Percentiles rank a stretch among this genome's conserved stretches.
phyloP scores from a whole-genome alignment of 2,329 filamentous ascomycete genomes.

The Cyphellophora attinorum region DNA sequence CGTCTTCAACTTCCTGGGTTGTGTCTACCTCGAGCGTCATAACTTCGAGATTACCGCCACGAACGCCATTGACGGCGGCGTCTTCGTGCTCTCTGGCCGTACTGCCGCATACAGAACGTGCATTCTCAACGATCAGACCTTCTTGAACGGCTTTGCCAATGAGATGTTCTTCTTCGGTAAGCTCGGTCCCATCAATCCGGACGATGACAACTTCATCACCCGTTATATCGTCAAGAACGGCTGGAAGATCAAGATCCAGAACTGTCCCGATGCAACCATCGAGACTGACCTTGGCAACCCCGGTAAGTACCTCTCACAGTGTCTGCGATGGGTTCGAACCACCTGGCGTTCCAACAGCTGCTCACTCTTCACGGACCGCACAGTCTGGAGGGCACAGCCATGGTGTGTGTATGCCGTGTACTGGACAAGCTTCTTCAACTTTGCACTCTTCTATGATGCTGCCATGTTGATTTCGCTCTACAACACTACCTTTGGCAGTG shows the following conservation, averaged over 20 bases:
- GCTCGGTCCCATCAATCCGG: slow-evolving; percentile 39
- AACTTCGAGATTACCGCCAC: slow-evolving; percentile 52
- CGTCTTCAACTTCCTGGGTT: slow-evolving; percentile 48
- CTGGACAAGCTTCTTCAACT: slow-evolving; percentile 44
- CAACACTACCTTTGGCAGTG: slow-evolving; percentile 10
- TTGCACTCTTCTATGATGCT: slow-evolving; percentile 18
- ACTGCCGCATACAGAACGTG: slow-evolving; percentile 42
- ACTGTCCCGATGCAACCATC: slow-evolving; percentile 37
- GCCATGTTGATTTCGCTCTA: slow-evolving; percentile 21
- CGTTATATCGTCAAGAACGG: slow-evolving; percentile 40
- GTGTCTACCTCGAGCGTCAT: slow-evolving; percentile 51
- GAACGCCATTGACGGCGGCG: slow-evolving; percentile 48
- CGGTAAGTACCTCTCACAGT: slow-evolving; percentile 42
- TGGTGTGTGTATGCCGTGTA: slow-evolving; percentile 52
- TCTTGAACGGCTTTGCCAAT: slow-evolving; percentile 35
- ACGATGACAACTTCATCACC: slow-evolving; percentile 56
- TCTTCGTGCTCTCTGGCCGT: slow-evolving; percentile 50
- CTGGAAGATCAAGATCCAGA: slow-evolving; percentile 49
- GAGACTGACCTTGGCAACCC: slow-evolving; percentile 43
- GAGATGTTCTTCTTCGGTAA: slow-evolving; percentile 42
- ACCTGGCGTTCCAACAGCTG: slow-evolving; percentile 48
- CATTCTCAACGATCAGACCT: slow-evolving; percentile 37
- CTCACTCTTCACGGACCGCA: slow-evolving; percentile 32
- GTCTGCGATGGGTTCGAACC: slow-evolving; percentile 48
- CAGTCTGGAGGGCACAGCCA: slow-evolving; percentile 33